These are phyloP conservation scores for Hypoxylon crocopeplum DNA, from an alignment of 495 filamentous ascomycete genomes.

Conservation along the genomic window DNA sequence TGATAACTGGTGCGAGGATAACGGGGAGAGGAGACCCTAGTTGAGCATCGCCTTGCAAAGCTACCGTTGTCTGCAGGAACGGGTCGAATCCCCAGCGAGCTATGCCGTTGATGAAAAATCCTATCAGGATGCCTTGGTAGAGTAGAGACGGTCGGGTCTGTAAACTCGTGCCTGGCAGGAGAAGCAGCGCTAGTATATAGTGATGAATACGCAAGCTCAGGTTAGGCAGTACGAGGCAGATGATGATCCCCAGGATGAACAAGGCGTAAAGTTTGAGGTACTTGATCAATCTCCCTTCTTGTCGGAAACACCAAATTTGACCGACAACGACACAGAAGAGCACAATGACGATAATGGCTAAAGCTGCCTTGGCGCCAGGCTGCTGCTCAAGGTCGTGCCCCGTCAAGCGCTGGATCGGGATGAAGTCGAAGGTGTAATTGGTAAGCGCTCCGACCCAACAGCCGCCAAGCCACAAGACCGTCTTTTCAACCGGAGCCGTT, in stretches of 20 bases:
- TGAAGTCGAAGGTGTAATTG: constrained; percentile 84
- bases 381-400: constrained; percentile 77
- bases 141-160: constrained; percentile 80
- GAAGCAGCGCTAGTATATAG: constrained; percentile 83
- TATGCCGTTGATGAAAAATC: constrained; percentile 90
- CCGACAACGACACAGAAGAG: constrained; percentile 65
- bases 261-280: constrained; percentile 76
- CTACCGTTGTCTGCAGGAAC: constrained; percentile 81
- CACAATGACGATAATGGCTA: constrained; percentile 69
- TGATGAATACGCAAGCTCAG: constrained; percentile 93
- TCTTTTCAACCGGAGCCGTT: constrained; percentile 72
- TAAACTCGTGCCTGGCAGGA: constrained; percentile 83
- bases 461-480: constrained; percentile 74
- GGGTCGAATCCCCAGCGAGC: constrained; percentile 93
- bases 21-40: constrained; percentile 72
- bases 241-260: constrained; percentile 62
- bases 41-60: constrained; percentile 73
- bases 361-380: constrained; percentile 75
- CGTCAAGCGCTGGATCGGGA: constrained; percentile 82
- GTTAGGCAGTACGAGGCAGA: constrained; percentile 75
- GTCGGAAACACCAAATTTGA: constrained; percentile 77
- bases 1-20: constrained; percentile 58
- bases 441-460: constrained; percentile 81
- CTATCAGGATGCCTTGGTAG: constrained; percentile 87
- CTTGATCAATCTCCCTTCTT: constrained; percentile 70